phyloP scores from a whole-genome alignment of 2,329 filamentous ascomycete genomes.

The Biscogniauxia sp. region DNA sequence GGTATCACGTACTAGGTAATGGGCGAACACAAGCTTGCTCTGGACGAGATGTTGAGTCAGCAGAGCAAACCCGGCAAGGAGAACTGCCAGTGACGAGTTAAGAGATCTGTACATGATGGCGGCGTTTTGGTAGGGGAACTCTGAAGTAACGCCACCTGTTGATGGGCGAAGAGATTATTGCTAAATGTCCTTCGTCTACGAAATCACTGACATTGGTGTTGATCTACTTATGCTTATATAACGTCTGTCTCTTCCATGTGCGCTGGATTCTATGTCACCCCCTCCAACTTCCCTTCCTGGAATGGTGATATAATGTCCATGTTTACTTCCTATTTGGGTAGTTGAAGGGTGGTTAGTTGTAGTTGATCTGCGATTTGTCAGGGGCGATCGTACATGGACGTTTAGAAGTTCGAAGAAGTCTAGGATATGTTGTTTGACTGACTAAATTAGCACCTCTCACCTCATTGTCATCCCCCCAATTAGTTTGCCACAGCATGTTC shows the following conservation, averaged over 20 bases:
- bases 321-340: background rate
- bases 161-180: background rate
- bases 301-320: background rate
- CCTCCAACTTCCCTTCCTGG: background rate
- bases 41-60: conserved; percentile 19
- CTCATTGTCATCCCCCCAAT: background rate
- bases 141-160: background rate
- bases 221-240: background rate
- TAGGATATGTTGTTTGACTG: background rate
- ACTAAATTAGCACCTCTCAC: background rate
- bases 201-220: background rate
- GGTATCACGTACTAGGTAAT: conserved; percentile 24
- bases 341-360: background rate
- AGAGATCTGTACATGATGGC: conserved; percentile 3
- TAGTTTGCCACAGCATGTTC: background rate
- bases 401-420: background rate
- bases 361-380: background rate
- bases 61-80: conserved; percentile 18
- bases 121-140: background rate
- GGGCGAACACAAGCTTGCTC: conserved; percentile 28
- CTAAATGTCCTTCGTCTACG: background rate
- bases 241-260: background rate
- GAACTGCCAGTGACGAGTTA: conserved; percentile 17
- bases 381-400: background rate
- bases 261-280: background rate